phyloP scores from a whole-genome alignment of 345 rosid genomes.

The Diplotaxis tenuifolia region DNA sequence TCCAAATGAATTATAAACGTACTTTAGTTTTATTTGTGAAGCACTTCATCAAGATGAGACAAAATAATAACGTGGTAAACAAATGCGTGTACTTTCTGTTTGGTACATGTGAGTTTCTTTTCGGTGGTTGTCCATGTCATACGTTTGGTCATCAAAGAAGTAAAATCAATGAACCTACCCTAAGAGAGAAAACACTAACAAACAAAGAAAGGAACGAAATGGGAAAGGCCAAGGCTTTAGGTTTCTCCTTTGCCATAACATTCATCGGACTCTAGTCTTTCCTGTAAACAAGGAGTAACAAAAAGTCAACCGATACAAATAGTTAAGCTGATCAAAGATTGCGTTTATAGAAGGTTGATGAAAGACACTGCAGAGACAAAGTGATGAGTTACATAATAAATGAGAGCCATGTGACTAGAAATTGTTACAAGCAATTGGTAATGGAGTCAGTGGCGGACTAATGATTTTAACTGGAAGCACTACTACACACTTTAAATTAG shows the following conservation, averaged over 20 bases:
- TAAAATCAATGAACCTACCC: neutral
- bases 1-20: neutral
- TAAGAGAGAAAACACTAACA: neutral
- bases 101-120: neutral
- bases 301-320: neutral
- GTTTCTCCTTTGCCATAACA: neutral
- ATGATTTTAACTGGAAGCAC: too few relatives aligned
- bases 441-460: too few relatives aligned
- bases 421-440: neutral
- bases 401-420: neutral
- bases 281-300: neutral
- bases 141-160: slow-evolving; percentile 6
- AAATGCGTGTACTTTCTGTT: neutral
- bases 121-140: neutral
- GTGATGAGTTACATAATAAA: neutral
- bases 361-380: neutral
- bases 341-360: neutral
- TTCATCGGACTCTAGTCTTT: neutral
- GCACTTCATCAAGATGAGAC: neutral
- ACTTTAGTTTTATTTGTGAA: neutral
- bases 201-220: neutral
- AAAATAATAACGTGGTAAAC: neutral
- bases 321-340: neutral
- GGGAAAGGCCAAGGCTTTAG: neutral
- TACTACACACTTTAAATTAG: too few relatives aligned